phyloP scores from a whole-genome alignment of 176 grass and related monocot genomes.

The Oryza meyeriana region DNA sequence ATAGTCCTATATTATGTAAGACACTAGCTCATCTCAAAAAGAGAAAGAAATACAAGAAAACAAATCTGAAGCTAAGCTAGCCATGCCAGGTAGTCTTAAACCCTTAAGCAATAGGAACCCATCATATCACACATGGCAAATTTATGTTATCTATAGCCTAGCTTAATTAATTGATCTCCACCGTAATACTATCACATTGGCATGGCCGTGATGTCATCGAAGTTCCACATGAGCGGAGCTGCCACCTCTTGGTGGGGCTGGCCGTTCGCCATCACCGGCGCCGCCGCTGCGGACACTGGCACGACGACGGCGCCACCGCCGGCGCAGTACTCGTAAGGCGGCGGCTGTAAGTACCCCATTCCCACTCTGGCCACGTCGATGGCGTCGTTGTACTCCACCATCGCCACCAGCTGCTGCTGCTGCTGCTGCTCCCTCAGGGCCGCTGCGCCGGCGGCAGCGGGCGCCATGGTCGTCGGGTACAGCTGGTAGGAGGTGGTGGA shows the following conservation, averaged over 20 bases:
- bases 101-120: not conserved
- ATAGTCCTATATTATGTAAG: not conserved
- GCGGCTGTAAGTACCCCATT: not conserved
- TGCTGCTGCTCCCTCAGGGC: not conserved
- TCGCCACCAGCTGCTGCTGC: not conserved
- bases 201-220: slow-evolving; percentile 3
- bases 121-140: not conserved
- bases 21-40: not conserved
- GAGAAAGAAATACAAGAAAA: not conserved
- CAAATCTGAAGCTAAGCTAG: not conserved
- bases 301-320: not conserved
- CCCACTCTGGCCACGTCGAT: not conserved
- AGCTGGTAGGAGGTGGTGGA: not conserved
- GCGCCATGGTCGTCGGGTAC: not conserved
- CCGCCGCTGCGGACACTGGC: not conserved
- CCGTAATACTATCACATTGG: not conserved
- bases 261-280: not conserved
- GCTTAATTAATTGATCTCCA: not conserved
- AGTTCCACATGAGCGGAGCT: not conserved
- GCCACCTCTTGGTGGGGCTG: not conserved
- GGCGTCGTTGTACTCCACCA: not conserved
- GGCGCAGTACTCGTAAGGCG: not conserved
- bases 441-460: not conserved
- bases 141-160: not conserved
- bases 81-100: not conserved